phyloP scores from a whole-genome alignment of 1,139 yeast genomes.

The Blastobotrys raffinosifermentans region DNA sequence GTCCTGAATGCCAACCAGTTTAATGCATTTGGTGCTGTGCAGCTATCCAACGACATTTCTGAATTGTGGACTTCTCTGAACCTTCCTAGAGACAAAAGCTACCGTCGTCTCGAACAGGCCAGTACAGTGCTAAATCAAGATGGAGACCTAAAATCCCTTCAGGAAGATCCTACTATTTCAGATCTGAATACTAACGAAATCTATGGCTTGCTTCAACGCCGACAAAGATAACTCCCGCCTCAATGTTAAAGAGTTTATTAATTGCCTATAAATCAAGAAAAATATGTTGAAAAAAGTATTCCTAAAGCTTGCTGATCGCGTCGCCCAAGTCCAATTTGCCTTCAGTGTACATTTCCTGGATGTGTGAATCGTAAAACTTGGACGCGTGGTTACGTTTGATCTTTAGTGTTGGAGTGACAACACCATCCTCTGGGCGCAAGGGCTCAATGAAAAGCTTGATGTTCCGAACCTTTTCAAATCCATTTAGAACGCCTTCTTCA shows the following conservation, averaged over 20 bases:
- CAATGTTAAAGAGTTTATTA: constrained; percentile 3
- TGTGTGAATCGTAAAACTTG: background rate
- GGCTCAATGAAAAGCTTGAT: background rate
- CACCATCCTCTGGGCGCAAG: background rate
- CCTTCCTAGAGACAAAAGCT: constrained; percentile 27
- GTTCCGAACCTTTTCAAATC: background rate
- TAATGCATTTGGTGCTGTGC: constrained; percentile 48
- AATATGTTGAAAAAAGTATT: background rate
- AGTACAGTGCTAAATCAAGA: constrained; percentile 18
- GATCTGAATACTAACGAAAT: constrained; percentile 16
- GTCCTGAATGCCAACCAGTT: constrained; percentile 62
- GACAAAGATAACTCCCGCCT: too few species aligned
- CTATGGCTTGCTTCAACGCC: constrained; percentile 10
- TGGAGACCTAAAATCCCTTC: background rate
- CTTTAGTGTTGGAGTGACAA: background rate
- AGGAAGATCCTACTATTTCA: constrained; percentile 9
- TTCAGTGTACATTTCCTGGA: background rate
- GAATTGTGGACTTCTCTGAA: constrained; percentile 36
- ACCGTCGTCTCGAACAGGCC: constrained; percentile 20
- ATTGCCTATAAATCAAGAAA: constrained; percentile 2
- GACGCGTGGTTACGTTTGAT: background rate
- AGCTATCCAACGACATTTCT: constrained; percentile 49
- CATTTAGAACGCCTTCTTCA: background rate
- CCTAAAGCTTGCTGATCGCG: too few species aligned
- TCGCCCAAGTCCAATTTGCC: background rate